Evolutionary conservation across 352 stramenopile species (phyloP), one percentile per base, ranked within the genome.

Genomic region (Phytophthora sansomeana): DNA sequence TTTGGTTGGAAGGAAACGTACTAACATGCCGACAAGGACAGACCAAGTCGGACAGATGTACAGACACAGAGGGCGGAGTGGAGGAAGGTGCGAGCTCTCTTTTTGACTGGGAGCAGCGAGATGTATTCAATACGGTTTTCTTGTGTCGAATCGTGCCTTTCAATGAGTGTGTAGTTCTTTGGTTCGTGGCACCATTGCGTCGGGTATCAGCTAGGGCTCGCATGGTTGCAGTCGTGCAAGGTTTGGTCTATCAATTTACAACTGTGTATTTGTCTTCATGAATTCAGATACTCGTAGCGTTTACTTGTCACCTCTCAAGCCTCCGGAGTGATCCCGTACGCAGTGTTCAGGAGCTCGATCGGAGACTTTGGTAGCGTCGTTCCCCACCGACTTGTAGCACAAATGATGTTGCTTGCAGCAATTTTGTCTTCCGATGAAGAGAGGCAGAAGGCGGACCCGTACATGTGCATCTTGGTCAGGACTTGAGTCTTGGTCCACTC

Each of bases 71-170:
- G 41, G 24, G 19, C 36, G 19, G 30, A 36, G 39, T 44, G 28
- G n/a, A 60, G 33, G 26, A 60, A 49, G 41, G 43, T 50, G 48
- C 30, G 44, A 62, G 19, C 58, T 47, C 57, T 73, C 49, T 50
- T 69, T 70, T 69, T 69, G 66, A 48, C 52, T 60, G 43, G 14
- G 13, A 71, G 19, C 19, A 71, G 49, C 42, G 21, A 59, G 38
- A 26, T 65, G 59, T 69, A 66, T 74, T 74, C 58, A 72, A 72
- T 63, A 68, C 36, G 46, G 30, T 65, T 62, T 67, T 66, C 57
- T 72, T 67, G 42, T 68, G 49, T 51, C 19, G 24, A 58, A 46
- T 21, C 10, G n/a, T 58, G 32, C 19, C 14, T 55, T 24, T 43
- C 11, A 24, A 43, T 35, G 56, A 41, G 56, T 30, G 33, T 52